Evolutionary conservation across 2,329 filamentous ascomycete species (phyloP), one percentile per base, ranked within the genome.

Genomic region (Sporothrix mexicana): DNA sequence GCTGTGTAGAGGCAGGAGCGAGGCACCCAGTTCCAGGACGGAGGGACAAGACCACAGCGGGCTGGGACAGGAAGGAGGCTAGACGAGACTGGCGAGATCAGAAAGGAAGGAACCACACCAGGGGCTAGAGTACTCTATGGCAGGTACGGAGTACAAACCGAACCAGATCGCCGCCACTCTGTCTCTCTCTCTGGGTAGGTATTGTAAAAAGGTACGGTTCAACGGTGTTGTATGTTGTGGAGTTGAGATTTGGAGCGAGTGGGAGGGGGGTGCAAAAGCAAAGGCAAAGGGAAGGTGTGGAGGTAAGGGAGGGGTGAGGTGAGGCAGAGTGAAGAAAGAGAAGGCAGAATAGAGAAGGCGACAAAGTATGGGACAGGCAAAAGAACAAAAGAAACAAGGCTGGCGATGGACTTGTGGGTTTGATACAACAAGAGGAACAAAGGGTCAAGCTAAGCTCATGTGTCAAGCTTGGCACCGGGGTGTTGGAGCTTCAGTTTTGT

Each of bases 141-240:
- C 30, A 36, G 30, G 30, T 36, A 36, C 30, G 7, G 7, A 36
- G 30, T 36, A 36, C 30, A 36, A 36, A 36, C 30, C 7, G 4
- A 36, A 36, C 30, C 30, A 36, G 43, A 49, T 66, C 43, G 43
- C 23, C 62, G 20, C 62, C 23, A 49, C 62, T 62, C 36, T 62
- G 57, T 20, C n/a, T 41, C 41, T 25, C 25, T 17, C 47, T 51
- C 47, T 51, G 47, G 30, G 30, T 36, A 36, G 30, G 7, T n/a
- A 3, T 51, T 51, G 47, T 15, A 51, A 41, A 43, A 64, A 64
- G 36, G 59, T 64, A 64, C 59, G 59, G 59, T 36, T 64, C 41
- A 64, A 64, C 41, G 59, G 59, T 45, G 10, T 64, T 64, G 59
- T 64, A 23, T 45, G 59, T 64, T 64, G 59, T 64, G 59, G 59